Conservation (phyloP, 2,329 filamentous ascomycete genomes). For the Thelonectria olida region DNA sequence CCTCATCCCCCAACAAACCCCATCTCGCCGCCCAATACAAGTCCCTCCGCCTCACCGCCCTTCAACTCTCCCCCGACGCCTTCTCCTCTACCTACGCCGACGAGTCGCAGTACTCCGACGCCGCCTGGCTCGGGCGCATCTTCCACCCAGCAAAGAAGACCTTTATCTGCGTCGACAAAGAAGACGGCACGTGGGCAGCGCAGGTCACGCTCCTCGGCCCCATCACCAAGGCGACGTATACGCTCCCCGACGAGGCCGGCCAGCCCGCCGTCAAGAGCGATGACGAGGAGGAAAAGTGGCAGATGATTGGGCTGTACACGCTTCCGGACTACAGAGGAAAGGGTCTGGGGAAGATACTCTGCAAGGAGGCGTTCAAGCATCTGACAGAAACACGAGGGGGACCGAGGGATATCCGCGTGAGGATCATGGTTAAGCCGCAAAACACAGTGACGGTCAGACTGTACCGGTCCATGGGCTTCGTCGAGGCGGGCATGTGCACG, state of each 20-base stretch:
- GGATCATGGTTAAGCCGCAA: conserved; percentile 15
- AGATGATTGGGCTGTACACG: conserved; percentile 8
- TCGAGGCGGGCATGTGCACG: conserved; percentile 4
- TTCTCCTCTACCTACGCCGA: conserved; percentile 11
- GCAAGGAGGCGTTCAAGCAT: background rate
- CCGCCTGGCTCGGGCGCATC: background rate
- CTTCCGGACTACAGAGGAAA: background rate
- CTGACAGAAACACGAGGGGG: background rate
- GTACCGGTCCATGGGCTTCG: conserved; percentile 1
- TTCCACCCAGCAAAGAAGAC: background rate
- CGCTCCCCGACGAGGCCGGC: background rate
- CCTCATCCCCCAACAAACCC: background rate
- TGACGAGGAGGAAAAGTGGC: conserved; percentile 16
- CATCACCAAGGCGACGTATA: background rate
- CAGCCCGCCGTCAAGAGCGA: background rate
- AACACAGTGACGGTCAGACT: background rate
- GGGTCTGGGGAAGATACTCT: background rate
- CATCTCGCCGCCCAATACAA: conserved; percentile 1
- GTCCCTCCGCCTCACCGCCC: conserved; percentile 5
- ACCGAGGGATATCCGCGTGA: background rate
- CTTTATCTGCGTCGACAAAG: conserved; percentile 1
- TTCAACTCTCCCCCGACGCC: background rate
- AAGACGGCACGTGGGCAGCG: background rate
- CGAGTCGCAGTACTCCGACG: background rate
- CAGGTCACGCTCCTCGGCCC: conserved; percentile 9